Percentiles rank a stretch among this genome's conserved stretches.
These are phyloP conservation scores for Plectosphaerella sp. DNA, from an alignment of 2,329 filamentous ascomycete genomes.

Conservation along the genomic window DNA sequence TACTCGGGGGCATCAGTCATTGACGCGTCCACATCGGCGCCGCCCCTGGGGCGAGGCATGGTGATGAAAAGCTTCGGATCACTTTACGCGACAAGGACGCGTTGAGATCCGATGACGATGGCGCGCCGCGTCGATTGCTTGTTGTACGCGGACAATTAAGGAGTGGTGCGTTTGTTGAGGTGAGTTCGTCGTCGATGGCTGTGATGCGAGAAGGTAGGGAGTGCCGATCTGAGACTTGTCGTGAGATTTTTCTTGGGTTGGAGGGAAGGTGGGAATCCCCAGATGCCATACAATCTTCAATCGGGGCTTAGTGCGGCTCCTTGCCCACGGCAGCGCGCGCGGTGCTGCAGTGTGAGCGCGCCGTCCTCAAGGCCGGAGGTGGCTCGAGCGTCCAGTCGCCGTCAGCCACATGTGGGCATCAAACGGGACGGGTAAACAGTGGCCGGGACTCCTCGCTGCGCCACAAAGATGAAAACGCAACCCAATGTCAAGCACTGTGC, in stretches of 20 bases:
- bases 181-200: too few relatives aligned
- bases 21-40: constrained; percentile 55
- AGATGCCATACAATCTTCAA: neutral
- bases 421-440: too few relatives aligned
- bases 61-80: constrained; percentile 25
- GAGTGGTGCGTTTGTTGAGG: too few relatives aligned
- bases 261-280: constrained; percentile 11
- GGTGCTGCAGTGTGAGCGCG: neutral
- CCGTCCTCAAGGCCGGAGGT: neutral
- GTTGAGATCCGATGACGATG: constrained; percentile 21
- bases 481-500: too few relatives aligned
- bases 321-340: neutral
- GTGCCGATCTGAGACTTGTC: constrained; percentile 2
- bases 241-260: constrained; percentile 6
- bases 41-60: constrained; percentile 53
- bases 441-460: too few relatives aligned
- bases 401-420: too few relatives aligned
- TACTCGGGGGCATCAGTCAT: constrained; percentile 56
- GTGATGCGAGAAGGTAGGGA: constrained; percentile 4
- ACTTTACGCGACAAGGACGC: constrained; percentile 56
- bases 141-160: neutral
- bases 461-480: too few relatives aligned
- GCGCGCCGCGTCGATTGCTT: neutral
- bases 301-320: neutral
- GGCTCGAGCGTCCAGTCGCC: neutral